phyloP scores from a whole-genome alignment of 192 early-diverging fungal species.

The Phycomyces blakesleeanus region DNA sequence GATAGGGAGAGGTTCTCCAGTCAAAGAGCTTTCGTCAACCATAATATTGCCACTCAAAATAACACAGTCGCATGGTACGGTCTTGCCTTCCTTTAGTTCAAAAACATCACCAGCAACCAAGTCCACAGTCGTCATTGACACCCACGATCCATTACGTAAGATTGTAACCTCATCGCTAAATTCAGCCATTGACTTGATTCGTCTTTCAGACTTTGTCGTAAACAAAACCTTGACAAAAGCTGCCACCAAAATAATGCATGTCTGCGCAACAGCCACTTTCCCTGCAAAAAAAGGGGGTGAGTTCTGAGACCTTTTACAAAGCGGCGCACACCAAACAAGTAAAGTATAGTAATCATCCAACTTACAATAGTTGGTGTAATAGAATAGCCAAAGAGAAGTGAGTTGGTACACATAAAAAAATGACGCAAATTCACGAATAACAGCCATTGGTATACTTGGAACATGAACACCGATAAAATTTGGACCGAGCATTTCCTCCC shows the following conservation, averaged over 20 bases:
- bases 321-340: neutral
- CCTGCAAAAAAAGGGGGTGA: neutral
- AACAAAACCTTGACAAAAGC: constrained; percentile 50
- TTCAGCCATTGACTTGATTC: constrained; percentile 61
- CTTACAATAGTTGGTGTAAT: constrained; percentile 50
- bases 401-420: constrained; percentile 60
- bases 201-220: constrained; percentile 47
- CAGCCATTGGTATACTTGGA: constrained; percentile 50
- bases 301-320: neutral
- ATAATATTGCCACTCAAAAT: constrained; percentile 55
- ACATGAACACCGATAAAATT: constrained; percentile 68
- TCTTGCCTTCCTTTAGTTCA: constrained; percentile 44
- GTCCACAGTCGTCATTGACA: constrained; percentile 40
- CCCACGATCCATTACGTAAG: constrained; percentile 56
- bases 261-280: constrained; percentile 52
- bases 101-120: constrained; percentile 76
- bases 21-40: constrained; percentile 65
- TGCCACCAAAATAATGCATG: constrained; percentile 47
- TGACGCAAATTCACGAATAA: constrained; percentile 53
- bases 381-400: constrained; percentile 49
- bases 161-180: constrained; percentile 45
- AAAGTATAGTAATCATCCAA: neutral
- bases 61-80: constrained; percentile 49
- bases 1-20: constrained; percentile 67
- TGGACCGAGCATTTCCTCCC: constrained; percentile 60